Evolutionary conservation across 106 monocot species (phyloP).

Genomic region (Gastrodia elata): DNA sequence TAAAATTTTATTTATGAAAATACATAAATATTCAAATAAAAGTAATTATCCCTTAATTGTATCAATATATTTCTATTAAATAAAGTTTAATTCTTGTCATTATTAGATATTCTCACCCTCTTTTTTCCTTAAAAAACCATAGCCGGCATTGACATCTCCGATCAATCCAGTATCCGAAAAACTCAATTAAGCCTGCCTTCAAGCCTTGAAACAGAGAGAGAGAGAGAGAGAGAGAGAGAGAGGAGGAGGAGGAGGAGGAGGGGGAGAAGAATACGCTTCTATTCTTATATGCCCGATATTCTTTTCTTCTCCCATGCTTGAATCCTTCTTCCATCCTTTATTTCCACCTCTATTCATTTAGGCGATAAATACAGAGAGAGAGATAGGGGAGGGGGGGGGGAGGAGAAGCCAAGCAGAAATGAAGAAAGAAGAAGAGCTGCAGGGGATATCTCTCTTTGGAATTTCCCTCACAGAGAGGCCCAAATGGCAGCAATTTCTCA

Average conservation of each 20-base stretch:
- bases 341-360: neutral
- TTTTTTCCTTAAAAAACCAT: too few relatives aligned
- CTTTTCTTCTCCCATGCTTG: neutral
- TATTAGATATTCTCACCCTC: too few relatives aligned
- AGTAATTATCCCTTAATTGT: too few relatives aligned
- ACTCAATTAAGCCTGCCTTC: neutral
- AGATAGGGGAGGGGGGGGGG: too few relatives aligned
- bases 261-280: too few relatives aligned
- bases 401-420: conserved; percentile 9
- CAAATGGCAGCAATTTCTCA: conserved; percentile 83
- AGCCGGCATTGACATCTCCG: too few relatives aligned
- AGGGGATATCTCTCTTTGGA: conserved; percentile 70
- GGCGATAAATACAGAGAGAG: neutral
- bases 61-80: too few relatives aligned
- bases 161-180: too few relatives aligned
- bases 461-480: conserved; percentile 55
- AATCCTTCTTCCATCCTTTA: neutral
- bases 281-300: neutral
- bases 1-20: too few relatives aligned
- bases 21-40: too few relatives aligned
- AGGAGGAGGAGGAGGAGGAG: too few relatives aligned
- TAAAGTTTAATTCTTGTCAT: too few relatives aligned
- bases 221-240: neutral
- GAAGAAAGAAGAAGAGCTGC: conserved; percentile 56
- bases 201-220: conserved; percentile 2